A percentile compares a stretch with the other conserved stretches of the same genome.
These are phyloP conservation scores for Tricholoma matsutake DNA, from an alignment of 768 basidiomycete species.

Conservation along the genomic window DNA sequence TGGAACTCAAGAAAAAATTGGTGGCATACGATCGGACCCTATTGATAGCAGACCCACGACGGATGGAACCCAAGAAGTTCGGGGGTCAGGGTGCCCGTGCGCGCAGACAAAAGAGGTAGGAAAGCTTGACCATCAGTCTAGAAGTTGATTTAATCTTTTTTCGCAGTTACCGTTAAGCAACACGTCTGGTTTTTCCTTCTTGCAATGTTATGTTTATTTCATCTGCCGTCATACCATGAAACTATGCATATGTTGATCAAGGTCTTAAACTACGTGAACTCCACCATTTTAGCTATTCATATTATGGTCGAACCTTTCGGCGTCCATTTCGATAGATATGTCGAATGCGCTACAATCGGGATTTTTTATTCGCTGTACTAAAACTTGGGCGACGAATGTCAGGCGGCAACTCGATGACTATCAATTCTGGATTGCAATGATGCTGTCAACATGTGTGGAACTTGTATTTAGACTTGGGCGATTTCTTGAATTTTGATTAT, in stretches of 20 bases:
- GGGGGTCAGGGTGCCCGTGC: conserved; percentile 98
- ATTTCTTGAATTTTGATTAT: no score
- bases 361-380: no score
- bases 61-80: conserved; percentile 99
- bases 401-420: no score
- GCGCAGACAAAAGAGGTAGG: conserved; percentile 94
- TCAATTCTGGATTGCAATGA: no score
- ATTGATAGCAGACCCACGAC: conserved; percentile 90
- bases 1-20: conserved; percentile 98
- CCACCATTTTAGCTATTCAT: not conserved
- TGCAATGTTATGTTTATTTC: conserved; percentile 45
- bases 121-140: conserved; percentile 6
- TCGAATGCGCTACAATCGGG: no score
- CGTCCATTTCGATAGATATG: no score
- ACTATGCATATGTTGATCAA: conserved; percentile 26
- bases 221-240: conserved; percentile 32
- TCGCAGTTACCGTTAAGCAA: conserved; percentile 74
- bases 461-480: no score
- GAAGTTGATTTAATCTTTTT: not conserved
- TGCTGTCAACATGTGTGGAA: no score
- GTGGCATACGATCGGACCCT: conserved; percentile 92
- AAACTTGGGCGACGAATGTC: no score
- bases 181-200: conserved; percentile 29
- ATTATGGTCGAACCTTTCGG: no score
- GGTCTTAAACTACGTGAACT: not conserved